Conservation (phyloP, 176 grass and related monocot genomes). For the Juncus inflexus region DNA sequence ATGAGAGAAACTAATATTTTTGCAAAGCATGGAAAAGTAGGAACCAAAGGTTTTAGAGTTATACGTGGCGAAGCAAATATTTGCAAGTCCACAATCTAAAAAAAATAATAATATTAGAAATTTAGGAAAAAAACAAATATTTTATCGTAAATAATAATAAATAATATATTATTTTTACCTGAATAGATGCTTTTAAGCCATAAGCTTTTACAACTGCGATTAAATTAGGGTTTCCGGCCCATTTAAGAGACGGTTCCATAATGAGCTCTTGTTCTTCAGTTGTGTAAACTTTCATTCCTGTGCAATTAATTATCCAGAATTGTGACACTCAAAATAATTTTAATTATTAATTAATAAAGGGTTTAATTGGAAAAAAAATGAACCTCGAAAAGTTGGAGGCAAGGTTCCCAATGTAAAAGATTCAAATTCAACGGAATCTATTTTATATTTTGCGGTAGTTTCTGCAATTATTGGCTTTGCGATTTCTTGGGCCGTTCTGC, state of each 20-base stretch:
- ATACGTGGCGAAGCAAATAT: conserved; percentile 84
- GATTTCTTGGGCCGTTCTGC: conserved; percentile 72
- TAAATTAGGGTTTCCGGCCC: conserved; percentile 97
- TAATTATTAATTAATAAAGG: conserved; percentile 12
- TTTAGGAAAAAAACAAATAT: not conserved
- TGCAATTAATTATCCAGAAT: conserved; percentile 13
- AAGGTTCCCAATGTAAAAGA: conserved; percentile 80
- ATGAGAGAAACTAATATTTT: conserved; percentile 82
- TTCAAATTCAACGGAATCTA: conserved; percentile 86
- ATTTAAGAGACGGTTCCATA: conserved; percentile 96
- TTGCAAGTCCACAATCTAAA: conserved; percentile 90
- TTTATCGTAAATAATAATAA: not conserved
- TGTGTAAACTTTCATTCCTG: conserved; percentile 95
- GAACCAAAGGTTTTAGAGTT: conserved; percentile 88
- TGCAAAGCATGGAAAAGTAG: conserved; percentile 88
- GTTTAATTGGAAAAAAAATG: not conserved
- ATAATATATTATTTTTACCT: conserved; percentile 39
- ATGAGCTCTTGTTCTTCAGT: conserved; percentile 93
- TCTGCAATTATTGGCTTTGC: conserved; percentile 90
- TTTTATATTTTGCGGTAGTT: conserved; percentile 72
- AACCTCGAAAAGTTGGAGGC: conserved; percentile 94
- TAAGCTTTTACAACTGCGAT: conserved; percentile 68
- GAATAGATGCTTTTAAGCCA: conserved; percentile 69
- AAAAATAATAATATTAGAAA: conserved; percentile 18
- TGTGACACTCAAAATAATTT: not conserved